phyloP scores from a whole-genome alignment of 768 basidiomycete genomes.

The Tephrocybe sp. region DNA sequence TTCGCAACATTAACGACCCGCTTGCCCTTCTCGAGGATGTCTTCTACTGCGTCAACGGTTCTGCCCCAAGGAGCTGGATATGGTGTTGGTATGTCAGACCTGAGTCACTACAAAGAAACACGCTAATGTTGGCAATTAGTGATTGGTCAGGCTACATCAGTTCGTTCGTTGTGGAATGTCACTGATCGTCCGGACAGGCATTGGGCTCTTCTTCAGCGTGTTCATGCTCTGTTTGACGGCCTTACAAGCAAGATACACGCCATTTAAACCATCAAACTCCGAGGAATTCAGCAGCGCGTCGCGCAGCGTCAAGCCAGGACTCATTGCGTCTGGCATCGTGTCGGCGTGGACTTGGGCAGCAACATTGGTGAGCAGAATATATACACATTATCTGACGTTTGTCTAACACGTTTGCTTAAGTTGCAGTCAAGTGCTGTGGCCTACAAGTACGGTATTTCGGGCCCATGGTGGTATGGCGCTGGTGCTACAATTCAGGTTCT shows the following conservation, averaged over 20 bases:
- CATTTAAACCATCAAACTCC: conserved; percentile 71
- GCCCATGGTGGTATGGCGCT: conserved; percentile 89
- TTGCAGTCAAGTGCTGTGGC: conserved; percentile 82
- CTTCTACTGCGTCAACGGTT: conserved; percentile 4
- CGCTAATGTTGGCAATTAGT: conserved; percentile 29
- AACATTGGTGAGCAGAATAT: conserved; percentile 47
- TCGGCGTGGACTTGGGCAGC: conserved; percentile 93
- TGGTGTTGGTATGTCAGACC: conserved; percentile 21
- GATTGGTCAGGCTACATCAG: conserved; percentile 37
- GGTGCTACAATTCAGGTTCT: conserved; percentile 88
- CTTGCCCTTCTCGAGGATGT: neutral
- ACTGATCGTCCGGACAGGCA: conserved; percentile 44
- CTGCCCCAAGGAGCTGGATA: conserved; percentile 19
- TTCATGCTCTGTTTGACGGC: conserved; percentile 79
- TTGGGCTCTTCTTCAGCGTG: conserved; percentile 83
- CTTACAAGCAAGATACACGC: conserved; percentile 81
- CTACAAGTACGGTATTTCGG: conserved; percentile 81
- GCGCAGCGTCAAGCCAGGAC: conserved; percentile 82
- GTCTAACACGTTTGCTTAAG: conserved; percentile 20
- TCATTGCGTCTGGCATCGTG: conserved; percentile 91
- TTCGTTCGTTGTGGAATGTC: no score
- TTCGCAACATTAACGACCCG: neutral
- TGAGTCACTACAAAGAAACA: neutral
- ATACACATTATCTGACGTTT: neutral
- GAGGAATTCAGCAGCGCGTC: conserved; percentile 86